Base-by-base conservation (phyloP, 2,329 filamentous ascomycete species). In the Aureobasidium lini region DNA sequence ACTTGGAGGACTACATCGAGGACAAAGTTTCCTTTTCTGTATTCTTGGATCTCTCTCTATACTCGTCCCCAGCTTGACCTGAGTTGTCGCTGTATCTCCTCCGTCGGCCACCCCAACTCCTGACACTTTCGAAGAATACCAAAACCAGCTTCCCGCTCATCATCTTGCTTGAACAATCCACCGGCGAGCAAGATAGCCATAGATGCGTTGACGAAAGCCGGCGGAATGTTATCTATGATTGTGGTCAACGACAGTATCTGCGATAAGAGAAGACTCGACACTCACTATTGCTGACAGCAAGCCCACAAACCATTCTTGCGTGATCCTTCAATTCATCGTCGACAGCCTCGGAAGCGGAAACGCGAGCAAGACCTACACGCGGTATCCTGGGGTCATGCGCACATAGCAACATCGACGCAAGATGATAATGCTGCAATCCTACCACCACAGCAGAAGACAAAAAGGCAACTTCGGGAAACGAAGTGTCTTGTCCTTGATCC, bases 401-500 rank as follows among this genome's bases (percentile, higher is more conserved):
- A 16, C 77, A 72, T 1, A 86, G 74, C 34, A 86, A 77, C 6
- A 85, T 77, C 42, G 78, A 75, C 0, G 82, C 81, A 2, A 86
- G 74, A 59, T 84, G 79, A 64, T 83, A 79, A 67, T 86, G 83
- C 57, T 84, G 83, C 15, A 83, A 73, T 0, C 83, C 84, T 8
- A 83, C 81, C 4, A 57, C 53, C 6, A 80, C 79, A 73, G 65
- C 84, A 79, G 80, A 79, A 44, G 77, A 79, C 11, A 81, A 72
- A 65, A 83, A 82, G 73, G 81, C 81, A 2, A 85, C 75, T 52
- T 83, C 77, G 0, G 84, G 83, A 63, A 86, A 86, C 1, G 82
- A 81, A 47, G 78, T 75, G 29, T 69, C 69, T 9, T 23, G 13
- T 18, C 8, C 34, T 10, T 32, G 7, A 39, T 50, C 34, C 3